Evolutionary conservation across 2,329 filamentous ascomycete genomes (phyloP), one percentile per base, ranked within the genome.

Genomic region (Periconia sp.): DNA sequence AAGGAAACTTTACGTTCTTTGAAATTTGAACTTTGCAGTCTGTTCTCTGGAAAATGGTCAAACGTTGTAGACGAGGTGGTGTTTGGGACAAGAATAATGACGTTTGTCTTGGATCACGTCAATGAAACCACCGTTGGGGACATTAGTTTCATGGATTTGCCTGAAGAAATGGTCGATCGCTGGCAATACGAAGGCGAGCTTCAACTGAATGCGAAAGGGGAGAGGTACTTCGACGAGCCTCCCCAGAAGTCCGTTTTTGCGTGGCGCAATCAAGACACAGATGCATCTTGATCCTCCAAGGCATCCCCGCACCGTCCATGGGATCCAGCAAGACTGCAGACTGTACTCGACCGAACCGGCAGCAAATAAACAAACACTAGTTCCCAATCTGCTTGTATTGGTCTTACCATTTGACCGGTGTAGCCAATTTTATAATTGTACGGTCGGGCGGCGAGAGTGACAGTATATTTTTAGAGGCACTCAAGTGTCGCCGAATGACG

Each of bases 41-140:
- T 66, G 2, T 22, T 33, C 5, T 23, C 36, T 7, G 62, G 62
- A 8, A 8, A 25, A 2, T 66, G 64, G 62, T 50, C 54, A 6
- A 54, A 61, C 10, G 13, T 66, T 16, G 59, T 64, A 1, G 56
- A 65, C 18, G 52, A 64, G 16, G 52, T 64, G 4, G 26, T 64
- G 4, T 53, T 51, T 16, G 46, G 41, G 13, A 51, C 61, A 1
- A 39, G 31, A 6, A 54, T 64, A 4, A 8, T 19, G 2, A 31
- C 34, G 1, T 66, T 66, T 26, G 22, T 26, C 1, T 36, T 66
- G 16, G 30, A 58, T 15, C 28, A 12, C 7, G 63, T 65, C 30
- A 48, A 59, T 21, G 61, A 66, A 30, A 28, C 26, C 12, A 16
- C 36, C 9, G 30, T 57, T 23, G 34, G 33, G 8, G 36, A 32